Base-by-base conservation (phyloP, 768 basidiomycete genomes). In the Russula virescens region DNA sequence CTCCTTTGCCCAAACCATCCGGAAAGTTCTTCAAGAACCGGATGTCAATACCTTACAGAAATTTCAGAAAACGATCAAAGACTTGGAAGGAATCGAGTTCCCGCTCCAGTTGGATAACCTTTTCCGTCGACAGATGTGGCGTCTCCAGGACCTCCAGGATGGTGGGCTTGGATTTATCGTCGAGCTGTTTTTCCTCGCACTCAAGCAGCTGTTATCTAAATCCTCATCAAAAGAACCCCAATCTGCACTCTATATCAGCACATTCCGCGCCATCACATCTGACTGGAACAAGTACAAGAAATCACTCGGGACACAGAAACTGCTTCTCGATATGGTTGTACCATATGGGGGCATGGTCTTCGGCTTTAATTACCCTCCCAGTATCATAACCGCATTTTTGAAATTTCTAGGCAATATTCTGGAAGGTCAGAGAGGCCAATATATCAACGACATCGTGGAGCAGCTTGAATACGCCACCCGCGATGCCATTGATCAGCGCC, bases 151-250 rank as follows among this genome's bases (percentile, higher is more conserved):
- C 18, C 8, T 54, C 7, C 1, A 19, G 2, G 42, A 40, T 5
- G 16, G 58, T 31, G 58, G 58, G 11, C 50, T 60, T 26, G 58
- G 28, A 7, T 45, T 60, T 19, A 51, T n/a, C 1, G 28, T 52
- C n/a, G 50, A 60, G 21, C 38, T 60, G 10, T 60, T 52, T 28
- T 52, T 60, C 40, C 50, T 52, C 16, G n/a, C 28, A 13, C 42
- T 60, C n/a, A 23, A 3, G 23, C 50, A 52, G n/a, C 21, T 46
- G 5, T n/a, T 60, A 21, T 52, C 42, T 9, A 23, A 25, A 25
- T 31, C 42, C 3, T 51, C 58, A 5, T 26, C 26, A 13, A 14
- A 58, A 1, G 48, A 50, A 21, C 21, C 58, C 25, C 26, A 60
- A 9, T 40, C 46, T 3, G n/a, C 18, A 3, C 26, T 60, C 4